A percentile compares a stretch with the other conserved stretches of the same genome.
phyloP scores from a whole-genome alignment of 768 basidiomycete genomes.

The Dioszegia aurantiaca region DNA sequence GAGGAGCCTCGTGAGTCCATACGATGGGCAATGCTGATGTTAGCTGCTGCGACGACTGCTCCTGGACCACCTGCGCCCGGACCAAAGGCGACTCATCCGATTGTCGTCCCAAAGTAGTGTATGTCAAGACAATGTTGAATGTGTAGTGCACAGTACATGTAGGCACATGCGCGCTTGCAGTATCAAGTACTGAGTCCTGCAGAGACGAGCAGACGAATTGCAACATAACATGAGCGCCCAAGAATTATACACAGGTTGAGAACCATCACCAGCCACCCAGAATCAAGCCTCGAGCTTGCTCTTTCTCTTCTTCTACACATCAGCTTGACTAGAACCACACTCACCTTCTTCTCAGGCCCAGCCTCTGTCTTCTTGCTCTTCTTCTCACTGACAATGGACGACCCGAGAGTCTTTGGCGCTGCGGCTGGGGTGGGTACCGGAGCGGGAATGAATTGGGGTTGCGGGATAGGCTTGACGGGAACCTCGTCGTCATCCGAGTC shows the following conservation, averaged over 20 bases:
- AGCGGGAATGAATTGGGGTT: conserved; percentile 1
- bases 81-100: conserved; percentile 22
- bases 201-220: no score
- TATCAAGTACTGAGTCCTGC: no score
- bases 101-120: not conserved
- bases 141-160: no score
- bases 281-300: conserved; percentile 23
- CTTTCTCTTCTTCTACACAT: conserved; percentile 31
- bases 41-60: conserved; percentile 24
- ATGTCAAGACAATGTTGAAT: no score
- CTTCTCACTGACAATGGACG: conserved; percentile 3
- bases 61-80: conserved; percentile 35
- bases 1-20: conserved; percentile 18
- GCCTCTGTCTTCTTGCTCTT: conserved; percentile 12
- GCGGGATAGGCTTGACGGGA: not conserved
- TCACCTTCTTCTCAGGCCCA: conserved; percentile 11
- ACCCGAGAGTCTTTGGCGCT: not conserved
- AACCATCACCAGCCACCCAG: not conserved
- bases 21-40: not conserved
- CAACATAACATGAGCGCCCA: not conserved
- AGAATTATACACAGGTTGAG: not conserved
- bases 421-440: conserved; percentile 8
- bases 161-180: no score
- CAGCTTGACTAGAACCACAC: not conserved
- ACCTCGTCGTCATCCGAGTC: not conserved